Conservation (phyloP, 164 flowering plant genomes). For the Stephania japonica region DNA sequence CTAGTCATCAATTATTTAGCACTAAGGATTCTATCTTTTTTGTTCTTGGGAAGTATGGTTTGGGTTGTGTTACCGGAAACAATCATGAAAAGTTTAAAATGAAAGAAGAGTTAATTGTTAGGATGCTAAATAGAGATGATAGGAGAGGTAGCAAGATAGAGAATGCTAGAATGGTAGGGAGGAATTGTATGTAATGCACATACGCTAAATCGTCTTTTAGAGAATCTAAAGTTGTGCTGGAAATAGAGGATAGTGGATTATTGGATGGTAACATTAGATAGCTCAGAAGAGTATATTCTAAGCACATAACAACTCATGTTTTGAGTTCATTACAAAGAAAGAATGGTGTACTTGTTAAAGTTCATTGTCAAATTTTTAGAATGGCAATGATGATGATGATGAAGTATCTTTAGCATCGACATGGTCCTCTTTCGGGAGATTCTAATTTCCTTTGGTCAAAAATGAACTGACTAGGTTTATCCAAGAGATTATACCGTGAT, state of each 20-base stretch:
- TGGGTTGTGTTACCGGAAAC: background rate
- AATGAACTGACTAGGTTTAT: too few species aligned
- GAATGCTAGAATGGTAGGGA: background rate
- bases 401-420: too few species aligned
- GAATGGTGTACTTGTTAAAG: too few species aligned
- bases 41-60: background rate
- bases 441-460: too few species aligned
- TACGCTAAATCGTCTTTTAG: background rate
- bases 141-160: background rate
- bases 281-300: too few species aligned
- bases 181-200: background rate
- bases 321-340: too few species aligned
- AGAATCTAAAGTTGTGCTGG: background rate
- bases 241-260: background rate
- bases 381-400: too few species aligned
- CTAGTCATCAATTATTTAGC: background rate
- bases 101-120: background rate
- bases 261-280: too few species aligned
- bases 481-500: too few species aligned
- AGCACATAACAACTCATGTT: too few species aligned
- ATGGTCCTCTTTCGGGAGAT: too few species aligned
- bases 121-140: background rate
- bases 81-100: background rate
- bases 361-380: too few species aligned
- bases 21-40: background rate